Conservation (phyloP, 106 monocot genomes). For the Dendrobium officinale region DNA sequence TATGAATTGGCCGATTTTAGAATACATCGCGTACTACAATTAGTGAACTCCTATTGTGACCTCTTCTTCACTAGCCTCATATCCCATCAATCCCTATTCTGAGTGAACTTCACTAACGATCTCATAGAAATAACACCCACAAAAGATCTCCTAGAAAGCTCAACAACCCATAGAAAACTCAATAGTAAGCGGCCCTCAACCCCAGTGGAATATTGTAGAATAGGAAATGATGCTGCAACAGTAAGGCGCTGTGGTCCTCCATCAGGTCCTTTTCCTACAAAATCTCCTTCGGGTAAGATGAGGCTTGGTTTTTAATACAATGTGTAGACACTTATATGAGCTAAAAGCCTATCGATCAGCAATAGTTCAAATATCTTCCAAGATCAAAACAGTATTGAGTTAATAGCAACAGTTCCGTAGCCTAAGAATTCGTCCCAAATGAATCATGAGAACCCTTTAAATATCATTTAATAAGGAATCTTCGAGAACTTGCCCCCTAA, state of each 20-base stretch:
- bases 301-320: not conserved
- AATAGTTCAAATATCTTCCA: not conserved
- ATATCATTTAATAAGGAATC: not conserved
- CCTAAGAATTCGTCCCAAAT: not conserved
- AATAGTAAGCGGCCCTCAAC: too few species aligned
- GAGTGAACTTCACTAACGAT: too few species aligned
- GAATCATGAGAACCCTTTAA: not conserved
- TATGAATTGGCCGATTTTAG: too few species aligned
- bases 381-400: not conserved
- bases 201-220: not conserved
- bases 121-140: too few species aligned
- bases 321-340: not conserved
- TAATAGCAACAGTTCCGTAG: not conserved
- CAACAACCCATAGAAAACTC: too few species aligned
- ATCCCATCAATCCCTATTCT: too few species aligned
- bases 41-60: too few species aligned
- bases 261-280: not conserved
- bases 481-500: not conserved
- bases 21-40: too few species aligned
- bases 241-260: too few species aligned
- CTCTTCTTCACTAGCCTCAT: too few species aligned
- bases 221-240: not conserved
- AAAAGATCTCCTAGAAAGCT: too few species aligned
- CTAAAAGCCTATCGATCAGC: not conserved
- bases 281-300: not conserved